phyloP scores from a whole-genome alignment of 2,329 filamentous ascomycete species.

The Hirsutella rhossiliensis region DNA sequence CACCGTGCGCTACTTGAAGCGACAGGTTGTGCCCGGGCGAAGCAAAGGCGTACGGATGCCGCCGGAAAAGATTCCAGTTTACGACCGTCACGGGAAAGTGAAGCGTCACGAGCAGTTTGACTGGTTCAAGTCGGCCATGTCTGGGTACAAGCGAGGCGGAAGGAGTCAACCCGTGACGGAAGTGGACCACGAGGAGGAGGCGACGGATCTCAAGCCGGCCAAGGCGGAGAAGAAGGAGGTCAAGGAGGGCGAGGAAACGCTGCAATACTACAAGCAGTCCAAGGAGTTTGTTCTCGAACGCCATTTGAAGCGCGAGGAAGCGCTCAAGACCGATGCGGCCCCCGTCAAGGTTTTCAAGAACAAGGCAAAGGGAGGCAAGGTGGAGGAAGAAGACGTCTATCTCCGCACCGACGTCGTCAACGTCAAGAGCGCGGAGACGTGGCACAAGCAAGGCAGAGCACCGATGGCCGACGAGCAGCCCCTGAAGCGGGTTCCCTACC shows the following conservation, averaged over 20 bases:
- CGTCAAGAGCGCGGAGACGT: slow-evolving; percentile 88
- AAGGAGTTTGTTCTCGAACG: slow-evolving; percentile 75
- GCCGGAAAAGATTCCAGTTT: slow-evolving; percentile 67
- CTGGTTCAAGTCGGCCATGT: slow-evolving; percentile 79
- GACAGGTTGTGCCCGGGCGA: slow-evolving; percentile 71
- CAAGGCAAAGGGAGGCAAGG: slow-evolving; percentile 60
- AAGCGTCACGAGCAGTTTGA: slow-evolving; percentile 67
- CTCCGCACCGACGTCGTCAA: slow-evolving; percentile 65
- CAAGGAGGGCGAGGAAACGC: slow-evolving; percentile 65
- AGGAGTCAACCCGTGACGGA: slow-evolving; percentile 46
- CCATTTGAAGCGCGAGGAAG: slow-evolving; percentile 86
- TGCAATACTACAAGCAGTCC: slow-evolving; percentile 81
- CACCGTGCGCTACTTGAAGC: slow-evolving; percentile 79
- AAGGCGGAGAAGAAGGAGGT: slow-evolving; percentile 61
- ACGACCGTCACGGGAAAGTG: slow-evolving; percentile 66
- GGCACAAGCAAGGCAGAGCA: slow-evolving; percentile 90
- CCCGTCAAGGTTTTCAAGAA: slow-evolving; percentile 65
- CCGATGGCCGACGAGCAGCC: slow-evolving; percentile 60
- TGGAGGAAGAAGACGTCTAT: slow-evolving; percentile 71
- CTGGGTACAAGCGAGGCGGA: slow-evolving; percentile 48
- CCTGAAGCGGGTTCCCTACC: slow-evolving; percentile 77
- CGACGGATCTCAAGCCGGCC: slow-evolving; percentile 61
- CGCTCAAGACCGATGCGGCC: slow-evolving; percentile 55
- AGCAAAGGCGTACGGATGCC: slow-evolving; percentile 78
- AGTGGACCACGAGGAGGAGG: slow-evolving; percentile 69